These are phyloP conservation scores for Colletotrichum chlorophyti DNA, from an alignment of 2,329 filamentous ascomycete genomes.

Conservation along the genomic window DNA sequence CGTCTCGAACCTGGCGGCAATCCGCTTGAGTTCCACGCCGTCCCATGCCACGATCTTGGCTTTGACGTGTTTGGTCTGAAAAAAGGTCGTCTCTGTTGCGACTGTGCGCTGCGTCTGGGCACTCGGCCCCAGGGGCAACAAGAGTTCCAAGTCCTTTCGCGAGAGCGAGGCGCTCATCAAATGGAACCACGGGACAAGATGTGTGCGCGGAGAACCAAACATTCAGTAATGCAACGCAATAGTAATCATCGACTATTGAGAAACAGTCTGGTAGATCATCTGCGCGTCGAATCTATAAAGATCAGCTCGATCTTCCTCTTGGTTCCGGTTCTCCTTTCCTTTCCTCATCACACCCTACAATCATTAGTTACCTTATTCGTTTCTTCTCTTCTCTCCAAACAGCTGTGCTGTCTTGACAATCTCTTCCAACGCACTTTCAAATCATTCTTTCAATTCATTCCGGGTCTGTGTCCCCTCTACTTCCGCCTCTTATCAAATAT, in stretches of 20 bases:
- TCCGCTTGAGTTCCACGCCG: too few species aligned
- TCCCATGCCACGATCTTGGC: slow-evolving; percentile 15
- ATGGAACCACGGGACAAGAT: not conserved
- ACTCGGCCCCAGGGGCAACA: not conserved
- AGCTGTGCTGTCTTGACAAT: slow-evolving; percentile 29
- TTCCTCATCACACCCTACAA: slow-evolving; percentile 25
- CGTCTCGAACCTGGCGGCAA: not conserved
- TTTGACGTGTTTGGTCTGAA: slow-evolving; percentile 1
- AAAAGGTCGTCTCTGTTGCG: not conserved
- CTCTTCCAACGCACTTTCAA: slow-evolving; percentile 26
- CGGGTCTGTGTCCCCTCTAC: slow-evolving; percentile 28
- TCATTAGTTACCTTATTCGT: slow-evolving; percentile 16
- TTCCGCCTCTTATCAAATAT: not conserved
- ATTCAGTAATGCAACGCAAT: not conserved
- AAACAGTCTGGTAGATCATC: slow-evolving; percentile 4
- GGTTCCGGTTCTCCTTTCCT: not conserved
- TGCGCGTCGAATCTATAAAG: slow-evolving; percentile 27
- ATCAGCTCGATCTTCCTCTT: slow-evolving; percentile 20
- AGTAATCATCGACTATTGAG: slow-evolving; percentile 2
- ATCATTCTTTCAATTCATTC: slow-evolving; percentile 22
- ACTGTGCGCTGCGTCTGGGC: not conserved
- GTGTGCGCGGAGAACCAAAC: slow-evolving; percentile 7
- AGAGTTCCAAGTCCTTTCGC: too few species aligned
- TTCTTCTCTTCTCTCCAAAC: slow-evolving; percentile 19
- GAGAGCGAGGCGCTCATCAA: not conserved